Conservation (phyloP, 192 early-diverging fungal genomes). For the Coemansia sp. region DNA sequence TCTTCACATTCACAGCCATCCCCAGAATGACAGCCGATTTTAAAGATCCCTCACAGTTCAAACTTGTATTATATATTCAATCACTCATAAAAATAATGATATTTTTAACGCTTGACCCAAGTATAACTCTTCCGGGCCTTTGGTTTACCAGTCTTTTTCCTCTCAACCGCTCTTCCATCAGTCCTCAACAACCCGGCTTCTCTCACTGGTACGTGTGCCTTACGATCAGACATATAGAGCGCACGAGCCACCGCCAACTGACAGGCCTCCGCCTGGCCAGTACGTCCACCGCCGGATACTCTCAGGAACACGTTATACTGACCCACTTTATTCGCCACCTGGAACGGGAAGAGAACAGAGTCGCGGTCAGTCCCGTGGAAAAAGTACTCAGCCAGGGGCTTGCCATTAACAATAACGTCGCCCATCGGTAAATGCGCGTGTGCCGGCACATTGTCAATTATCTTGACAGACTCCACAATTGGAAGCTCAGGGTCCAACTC, state of each 20-base stretch:
- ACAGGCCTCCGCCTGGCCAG: slow-evolving; percentile 87
- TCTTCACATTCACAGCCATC: too few relatives aligned
- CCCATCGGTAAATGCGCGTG: slow-evolving; percentile 36
- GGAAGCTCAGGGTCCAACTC: slow-evolving; percentile 2
- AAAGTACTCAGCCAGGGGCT: slow-evolving; percentile 77
- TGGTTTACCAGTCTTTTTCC: slow-evolving; percentile 95
- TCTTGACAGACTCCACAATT: neutral
- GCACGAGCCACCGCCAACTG: slow-evolving; percentile 80
- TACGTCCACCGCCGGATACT: slow-evolving; percentile 79
- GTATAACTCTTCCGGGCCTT: slow-evolving; percentile 92
- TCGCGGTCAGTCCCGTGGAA: slow-evolving; percentile 66
- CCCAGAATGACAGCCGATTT: too few relatives aligned
- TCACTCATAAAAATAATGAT: too few relatives aligned
- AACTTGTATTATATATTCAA: neutral
- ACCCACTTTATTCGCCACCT: slow-evolving; percentile 65
- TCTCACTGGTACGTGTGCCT: slow-evolving; percentile 60
- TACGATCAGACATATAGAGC: slow-evolving; percentile 66
- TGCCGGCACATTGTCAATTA: slow-evolving; percentile 12
- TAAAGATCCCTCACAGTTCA: too few relatives aligned
- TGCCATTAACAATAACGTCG: slow-evolving; percentile 77
- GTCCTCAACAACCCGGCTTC: slow-evolving; percentile 63
- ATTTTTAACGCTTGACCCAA: slow-evolving; percentile 64
- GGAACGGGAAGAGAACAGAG: slow-evolving; percentile 72
- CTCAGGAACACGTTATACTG: slow-evolving; percentile 85
- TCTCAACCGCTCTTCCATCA: slow-evolving; percentile 83